Evolutionary conservation across 202 grass and related monocot genomes (phyloP), one percentile per base, ranked within the genome.

Genomic region (Dendrocalamus latiflorus): DNA sequence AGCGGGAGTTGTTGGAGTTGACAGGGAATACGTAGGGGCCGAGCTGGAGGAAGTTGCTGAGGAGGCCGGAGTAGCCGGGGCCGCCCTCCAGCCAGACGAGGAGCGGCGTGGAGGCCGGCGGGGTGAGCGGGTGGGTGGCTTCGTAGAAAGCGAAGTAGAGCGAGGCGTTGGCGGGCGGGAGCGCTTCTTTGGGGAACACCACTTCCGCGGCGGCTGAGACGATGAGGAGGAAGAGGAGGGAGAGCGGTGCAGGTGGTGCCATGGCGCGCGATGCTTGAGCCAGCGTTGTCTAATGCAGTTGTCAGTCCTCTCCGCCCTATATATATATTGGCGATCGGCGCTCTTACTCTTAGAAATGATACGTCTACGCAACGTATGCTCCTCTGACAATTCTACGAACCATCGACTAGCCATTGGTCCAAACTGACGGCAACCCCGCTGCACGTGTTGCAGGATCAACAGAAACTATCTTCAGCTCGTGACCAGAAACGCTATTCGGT

Each of bases 61-160:
- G 14, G 55, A 81, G 43, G 44, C 82, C 89, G 16, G 91, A 78
- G 71, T 51, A 77, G 42, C 91, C 91, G 3, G 88, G 88, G 17
- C 88, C 91, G 49, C 91, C 91, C 26, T 89, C 78, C 49, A 94
- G 86, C 91, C 91, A 91, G 15, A 91, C 20, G 48, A 91, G 78
- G 16, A 88, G 47, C 20, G 88, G 88, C 18, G 88, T 88, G 8
- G 64, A 41, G 17, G 42, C 4, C 5, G 45, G 79, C 5, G 65
- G 16, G 24, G 76, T 68, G 10, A 86, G 9, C 17, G 85, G 83
- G 7, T 73, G 17, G 21, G 66, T 76, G 37, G 86, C 91, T 57
- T 94, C 91, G 84, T 94, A 89, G 78, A 84, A 91, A 6, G 78
- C 88, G 68, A 86, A 91, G 77, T 86, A 89, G 68, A 94, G 88